Evolutionary conservation across 2,329 filamentous ascomycete genomes (phyloP).

Genomic region (Periglandula ipomoeae): DNA sequence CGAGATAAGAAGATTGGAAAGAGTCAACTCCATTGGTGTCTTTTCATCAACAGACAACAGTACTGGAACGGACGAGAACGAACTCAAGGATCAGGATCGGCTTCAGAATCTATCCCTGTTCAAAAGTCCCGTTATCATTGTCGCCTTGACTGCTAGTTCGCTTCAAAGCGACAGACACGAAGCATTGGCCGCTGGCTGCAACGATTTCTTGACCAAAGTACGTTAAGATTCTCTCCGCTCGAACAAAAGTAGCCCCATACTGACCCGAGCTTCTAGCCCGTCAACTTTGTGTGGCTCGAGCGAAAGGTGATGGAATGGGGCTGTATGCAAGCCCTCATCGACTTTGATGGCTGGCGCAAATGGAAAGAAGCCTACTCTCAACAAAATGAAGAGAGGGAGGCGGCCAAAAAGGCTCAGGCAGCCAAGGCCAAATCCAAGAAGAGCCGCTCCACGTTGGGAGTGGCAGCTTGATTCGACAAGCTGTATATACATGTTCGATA

Average conservation of each 20-base stretch:
- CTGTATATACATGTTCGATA: not conserved
- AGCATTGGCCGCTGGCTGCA: conserved; percentile 88
- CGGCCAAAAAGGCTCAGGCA: conserved; percentile 29
- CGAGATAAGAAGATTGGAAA: conserved; percentile 83
- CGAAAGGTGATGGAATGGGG: conserved; percentile 99
- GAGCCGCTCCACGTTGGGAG: conserved; percentile 27
- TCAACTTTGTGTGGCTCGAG: conserved; percentile 95
- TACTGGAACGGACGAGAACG: conserved; percentile 32
- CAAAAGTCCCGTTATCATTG: conserved; percentile 96
- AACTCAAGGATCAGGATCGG: conserved; percentile 56
- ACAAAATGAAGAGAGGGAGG: conserved; percentile 33
- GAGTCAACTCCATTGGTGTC: conserved; percentile 85
- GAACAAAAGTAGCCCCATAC: not conserved
- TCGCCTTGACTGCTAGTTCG: conserved; percentile 88
- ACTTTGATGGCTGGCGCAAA: conserved; percentile 95
- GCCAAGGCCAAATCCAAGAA: conserved; percentile 35
- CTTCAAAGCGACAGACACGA: conserved; percentile 93
- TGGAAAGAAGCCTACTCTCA: conserved; percentile 74
- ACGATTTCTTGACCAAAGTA: conserved; percentile 97
- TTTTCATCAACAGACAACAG: conserved; percentile 61
- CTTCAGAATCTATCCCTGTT: conserved; percentile 63
- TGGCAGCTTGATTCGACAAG: not conserved
- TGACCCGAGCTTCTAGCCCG: conserved; percentile 53
- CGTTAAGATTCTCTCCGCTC: conserved; percentile 14
- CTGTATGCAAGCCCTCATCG: conserved; percentile 98